phyloP scores from a whole-genome alignment of 106 monocot genomes.

The Gastrodia elata region DNA sequence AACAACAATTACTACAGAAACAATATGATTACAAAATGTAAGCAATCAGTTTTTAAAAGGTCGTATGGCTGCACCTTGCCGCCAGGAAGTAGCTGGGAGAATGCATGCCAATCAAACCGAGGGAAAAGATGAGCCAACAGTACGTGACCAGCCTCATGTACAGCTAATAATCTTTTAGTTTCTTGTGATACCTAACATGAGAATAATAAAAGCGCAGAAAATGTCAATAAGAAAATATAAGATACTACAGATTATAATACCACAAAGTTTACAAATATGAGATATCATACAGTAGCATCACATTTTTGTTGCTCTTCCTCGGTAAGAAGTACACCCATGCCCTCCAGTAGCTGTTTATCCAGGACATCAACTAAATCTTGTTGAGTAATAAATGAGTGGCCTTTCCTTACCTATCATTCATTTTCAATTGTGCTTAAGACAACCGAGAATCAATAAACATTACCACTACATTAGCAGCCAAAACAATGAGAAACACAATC shows the following conservation, averaged over 20 bases:
- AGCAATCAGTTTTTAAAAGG: not conserved
- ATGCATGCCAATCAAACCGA: constrained; percentile 88
- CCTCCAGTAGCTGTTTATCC: constrained; percentile 85
- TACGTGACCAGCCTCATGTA: constrained; percentile 90
- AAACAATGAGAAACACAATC: not conserved
- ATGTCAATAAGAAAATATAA: not conserved
- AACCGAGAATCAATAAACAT: not conserved
- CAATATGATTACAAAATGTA: constrained; percentile 1
- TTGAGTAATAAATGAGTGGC: constrained; percentile 56
- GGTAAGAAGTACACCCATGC: constrained; percentile 86
- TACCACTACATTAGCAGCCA: not conserved
- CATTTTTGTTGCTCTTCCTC: constrained; percentile 90
- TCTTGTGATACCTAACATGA: constrained; percentile 51
- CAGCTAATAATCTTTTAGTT: constrained; percentile 66
- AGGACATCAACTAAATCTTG: constrained; percentile 77
- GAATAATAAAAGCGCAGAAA: constrained; percentile 5
- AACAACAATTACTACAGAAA: not conserved
- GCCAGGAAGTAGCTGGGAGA: constrained; percentile 93
- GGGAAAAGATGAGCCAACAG: constrained; percentile 81
- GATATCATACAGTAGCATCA: constrained; percentile 54
- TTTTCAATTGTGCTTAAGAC: not conserved
- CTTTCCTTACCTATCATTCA: constrained; percentile 61
- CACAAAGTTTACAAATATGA: not conserved
- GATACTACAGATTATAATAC: not conserved
- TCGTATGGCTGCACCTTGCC: constrained; percentile 47